These are phyloP conservation scores for Starmerella roubikii DNA, from an alignment of 805 yeast genomes.

Conservation along the genomic window DNA sequence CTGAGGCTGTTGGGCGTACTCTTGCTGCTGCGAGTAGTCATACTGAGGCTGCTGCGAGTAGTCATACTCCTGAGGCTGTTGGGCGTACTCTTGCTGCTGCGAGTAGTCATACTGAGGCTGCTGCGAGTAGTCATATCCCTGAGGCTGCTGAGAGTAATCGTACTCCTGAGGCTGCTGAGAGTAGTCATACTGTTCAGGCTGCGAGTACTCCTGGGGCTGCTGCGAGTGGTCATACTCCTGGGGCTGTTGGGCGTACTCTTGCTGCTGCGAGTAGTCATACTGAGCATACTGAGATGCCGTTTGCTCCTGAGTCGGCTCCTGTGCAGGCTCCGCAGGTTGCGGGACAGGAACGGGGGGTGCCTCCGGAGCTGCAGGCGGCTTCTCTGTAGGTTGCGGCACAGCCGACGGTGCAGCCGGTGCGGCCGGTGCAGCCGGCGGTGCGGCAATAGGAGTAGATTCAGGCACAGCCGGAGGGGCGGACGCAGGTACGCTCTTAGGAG, in stretches of 20 bases:
- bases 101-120: background rate
- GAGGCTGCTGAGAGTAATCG: background rate
- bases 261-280: background rate
- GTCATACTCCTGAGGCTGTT: background rate
- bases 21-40: background rate
- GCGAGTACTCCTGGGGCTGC: background rate
- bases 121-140: background rate
- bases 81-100: constrained; percentile 1
- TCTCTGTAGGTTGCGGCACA: constrained; percentile 17
- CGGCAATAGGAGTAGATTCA: constrained; percentile 19
- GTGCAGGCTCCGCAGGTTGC: constrained; percentile 23
- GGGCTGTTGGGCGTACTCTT: constrained; percentile 1
- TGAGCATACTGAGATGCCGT: background rate
- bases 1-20: background rate
- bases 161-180: constrained; percentile 1
- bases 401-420: constrained; percentile 7
- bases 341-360: constrained; percentile 27
- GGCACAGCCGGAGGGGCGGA: constrained; percentile 11
- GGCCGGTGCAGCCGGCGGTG: constrained; percentile 8
- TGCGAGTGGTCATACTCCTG: background rate
- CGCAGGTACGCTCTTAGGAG: constrained; percentile 8
- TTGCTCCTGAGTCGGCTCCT: constrained; percentile 7
- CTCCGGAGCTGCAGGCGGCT: constrained; percentile 19
- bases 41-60: background rate
- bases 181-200: constrained; percentile 15